These are phyloP conservation scores for Henckelia pumila DNA, from an alignment of 257 asterid genomes.

Conservation along the genomic window DNA sequence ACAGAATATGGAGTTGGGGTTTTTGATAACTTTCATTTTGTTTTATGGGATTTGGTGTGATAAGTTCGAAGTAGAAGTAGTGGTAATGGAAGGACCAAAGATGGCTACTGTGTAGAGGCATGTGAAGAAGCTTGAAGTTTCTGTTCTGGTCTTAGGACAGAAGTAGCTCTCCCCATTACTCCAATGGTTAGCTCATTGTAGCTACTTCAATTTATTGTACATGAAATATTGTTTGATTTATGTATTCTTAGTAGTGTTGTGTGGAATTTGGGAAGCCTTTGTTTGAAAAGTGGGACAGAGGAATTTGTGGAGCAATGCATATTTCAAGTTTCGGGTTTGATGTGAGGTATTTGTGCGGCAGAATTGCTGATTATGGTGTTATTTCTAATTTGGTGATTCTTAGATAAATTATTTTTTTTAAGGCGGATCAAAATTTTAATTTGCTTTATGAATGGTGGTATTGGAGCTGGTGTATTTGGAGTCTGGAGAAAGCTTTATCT, in stretches of 20 bases:
- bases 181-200: slow-evolving; percentile 42
- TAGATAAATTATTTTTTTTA: no score
- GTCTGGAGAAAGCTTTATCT: no score
- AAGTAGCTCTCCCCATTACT: slow-evolving; percentile 56
- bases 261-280: slow-evolving; percentile 32
- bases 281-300: slow-evolving; percentile 38
- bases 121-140: slow-evolving; percentile 87
- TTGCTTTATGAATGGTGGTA: no score
- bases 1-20: not conserved
- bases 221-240: not conserved
- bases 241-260: not conserved
- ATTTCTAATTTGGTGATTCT: no score
- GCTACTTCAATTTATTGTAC: not conserved
- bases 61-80: slow-evolving; percentile 90
- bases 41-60: not conserved
- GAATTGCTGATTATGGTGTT: no score
- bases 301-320: slow-evolving; percentile 54
- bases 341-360: no score
- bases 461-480: no score
- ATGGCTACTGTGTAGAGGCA: slow-evolving; percentile 79
- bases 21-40: not conserved
- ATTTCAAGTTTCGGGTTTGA: no score
- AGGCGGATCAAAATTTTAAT: no score
- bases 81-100: slow-evolving; percentile 79
- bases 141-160: slow-evolving; percentile 87